Percentiles rank a stretch among this genome's conserved stretches.
Evolutionary conservation across 2,329 filamentous ascomycete genomes (phyloP).

Genomic region (Hypoxylon sp.): DNA sequence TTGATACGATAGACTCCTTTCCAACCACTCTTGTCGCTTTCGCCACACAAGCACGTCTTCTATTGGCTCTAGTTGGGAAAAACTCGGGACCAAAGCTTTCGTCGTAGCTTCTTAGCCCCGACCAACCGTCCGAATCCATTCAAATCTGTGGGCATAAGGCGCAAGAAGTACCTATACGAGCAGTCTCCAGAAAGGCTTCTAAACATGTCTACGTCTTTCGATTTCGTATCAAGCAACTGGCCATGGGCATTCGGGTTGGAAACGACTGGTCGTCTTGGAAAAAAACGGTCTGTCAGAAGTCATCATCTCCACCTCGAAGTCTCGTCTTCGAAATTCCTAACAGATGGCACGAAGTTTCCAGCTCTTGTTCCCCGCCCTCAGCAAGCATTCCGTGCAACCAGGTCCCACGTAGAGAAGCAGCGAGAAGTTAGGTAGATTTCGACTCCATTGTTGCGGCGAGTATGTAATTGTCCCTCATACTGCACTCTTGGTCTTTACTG

Average conservation of each 20-base stretch:
- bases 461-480: neutral
- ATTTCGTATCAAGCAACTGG: conserved; percentile 4
- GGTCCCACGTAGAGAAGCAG: conserved; percentile 1
- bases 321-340: conserved; percentile 1
- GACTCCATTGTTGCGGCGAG: neutral
- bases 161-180: too few species aligned
- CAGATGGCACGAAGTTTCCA: conserved; percentile 11
- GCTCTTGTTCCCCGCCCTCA: conserved; percentile 17
- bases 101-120: conserved; percentile 1
- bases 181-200: neutral
- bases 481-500: conserved; percentile 2
- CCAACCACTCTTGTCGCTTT: neutral
- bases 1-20: conserved; percentile 20
- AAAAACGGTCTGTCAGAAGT: conserved; percentile 5
- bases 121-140: neutral
- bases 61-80: neutral
- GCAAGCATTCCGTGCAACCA: neutral
- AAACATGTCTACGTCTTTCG: conserved; percentile 9
- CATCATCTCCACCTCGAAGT: neutral
- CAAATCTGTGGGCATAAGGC: neutral
- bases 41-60: neutral
- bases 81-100: conserved; percentile 5
- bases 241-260: conserved; percentile 3
- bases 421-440: neutral
- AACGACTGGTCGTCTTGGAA: conserved; percentile 15